Evolutionary conservation across 805 yeast genomes (phyloP).

Genomic region (Candida glaebosa): DNA sequence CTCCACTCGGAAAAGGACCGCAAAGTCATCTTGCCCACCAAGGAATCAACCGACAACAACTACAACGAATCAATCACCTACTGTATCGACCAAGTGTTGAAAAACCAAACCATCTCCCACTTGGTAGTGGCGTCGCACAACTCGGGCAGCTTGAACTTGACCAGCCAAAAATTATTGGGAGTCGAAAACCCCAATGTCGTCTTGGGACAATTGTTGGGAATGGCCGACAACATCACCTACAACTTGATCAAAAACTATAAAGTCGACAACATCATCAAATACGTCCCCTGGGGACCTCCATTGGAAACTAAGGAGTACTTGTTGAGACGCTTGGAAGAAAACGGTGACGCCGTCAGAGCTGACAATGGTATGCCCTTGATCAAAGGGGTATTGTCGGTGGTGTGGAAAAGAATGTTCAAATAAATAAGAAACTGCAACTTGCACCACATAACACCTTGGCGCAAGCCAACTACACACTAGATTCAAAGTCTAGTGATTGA

Average conservation of each 20-base stretch:
- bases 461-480: too few relatives aligned
- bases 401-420: slow-evolving; percentile 22
- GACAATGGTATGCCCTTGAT: slow-evolving; percentile 78
- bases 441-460: not conserved
- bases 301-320: slow-evolving; percentile 87
- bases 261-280: slow-evolving; percentile 78
- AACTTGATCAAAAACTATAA: slow-evolving; percentile 64
- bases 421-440: not conserved
- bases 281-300: slow-evolving; percentile 98
- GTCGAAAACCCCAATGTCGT: slow-evolving; percentile 45
- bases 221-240: slow-evolving; percentile 88
- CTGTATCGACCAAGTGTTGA: slow-evolving; percentile 57
- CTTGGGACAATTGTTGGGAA: slow-evolving; percentile 88
- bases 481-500: too few relatives aligned
- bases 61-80: slow-evolving; percentile 68
- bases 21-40: slow-evolving; percentile 67
- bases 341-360: slow-evolving; percentile 88
- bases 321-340: slow-evolving; percentile 87
- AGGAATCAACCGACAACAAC: slow-evolving; percentile 73
- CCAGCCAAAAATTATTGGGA: slow-evolving; percentile 50
- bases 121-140: slow-evolving; percentile 92
- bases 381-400: slow-evolving; percentile 41
- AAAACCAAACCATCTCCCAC: slow-evolving; percentile 56
- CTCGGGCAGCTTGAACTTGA: slow-evolving; percentile 68
- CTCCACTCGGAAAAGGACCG: slow-evolving; percentile 84